These are phyloP conservation scores for Elaeis oleifera DNA, from an alignment of 202 grass and related monocot species.

Conservation along the genomic window DNA sequence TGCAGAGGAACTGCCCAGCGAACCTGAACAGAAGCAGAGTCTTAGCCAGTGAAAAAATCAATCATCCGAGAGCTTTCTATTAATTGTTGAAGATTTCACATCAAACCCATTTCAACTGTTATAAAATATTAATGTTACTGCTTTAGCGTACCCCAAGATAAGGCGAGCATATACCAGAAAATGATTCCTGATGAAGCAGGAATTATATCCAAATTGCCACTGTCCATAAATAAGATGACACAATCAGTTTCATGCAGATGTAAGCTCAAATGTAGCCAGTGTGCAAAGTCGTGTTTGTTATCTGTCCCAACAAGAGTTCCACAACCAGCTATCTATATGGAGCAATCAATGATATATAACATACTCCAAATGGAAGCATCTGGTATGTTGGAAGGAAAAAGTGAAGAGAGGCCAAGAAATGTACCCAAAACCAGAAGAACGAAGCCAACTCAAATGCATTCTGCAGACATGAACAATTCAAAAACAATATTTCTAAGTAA, in stretches of 20 bases:
- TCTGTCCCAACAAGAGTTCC: too few species aligned
- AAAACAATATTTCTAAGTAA: background rate
- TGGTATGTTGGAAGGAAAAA: slow-evolving; percentile 1
- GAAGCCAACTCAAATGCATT: slow-evolving; percentile 96
- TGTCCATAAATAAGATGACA: slow-evolving; percentile 32
- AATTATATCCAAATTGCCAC: slow-evolving; percentile 99
- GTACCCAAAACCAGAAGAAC: slow-evolving; percentile 99
- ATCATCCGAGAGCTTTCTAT: too few species aligned
- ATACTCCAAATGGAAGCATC: too few species aligned
- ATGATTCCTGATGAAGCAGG: slow-evolving; percentile 96
- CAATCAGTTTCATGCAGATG: background rate
- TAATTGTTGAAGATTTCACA: too few species aligned
- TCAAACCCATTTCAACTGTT: background rate
- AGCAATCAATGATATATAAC: too few species aligned
- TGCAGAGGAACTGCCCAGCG: slow-evolving; percentile 84
- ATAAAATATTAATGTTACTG: slow-evolving; percentile 3
- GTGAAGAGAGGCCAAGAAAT: slow-evolving; percentile 13
- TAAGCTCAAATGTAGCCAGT: background rate
- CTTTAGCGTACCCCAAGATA: slow-evolving; percentile 58
- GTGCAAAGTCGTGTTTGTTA: too few species aligned
- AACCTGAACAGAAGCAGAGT: slow-evolving; percentile 42
- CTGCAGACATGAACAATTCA: slow-evolving; percentile 42
- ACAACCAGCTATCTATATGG: too few species aligned
- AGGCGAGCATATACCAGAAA: slow-evolving; percentile 84
- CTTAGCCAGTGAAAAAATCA: too few species aligned